Base-by-base conservation (phyloP, 2,329 filamentous ascomycete genomes). In the Nothomitra cinnamomea region DNA sequence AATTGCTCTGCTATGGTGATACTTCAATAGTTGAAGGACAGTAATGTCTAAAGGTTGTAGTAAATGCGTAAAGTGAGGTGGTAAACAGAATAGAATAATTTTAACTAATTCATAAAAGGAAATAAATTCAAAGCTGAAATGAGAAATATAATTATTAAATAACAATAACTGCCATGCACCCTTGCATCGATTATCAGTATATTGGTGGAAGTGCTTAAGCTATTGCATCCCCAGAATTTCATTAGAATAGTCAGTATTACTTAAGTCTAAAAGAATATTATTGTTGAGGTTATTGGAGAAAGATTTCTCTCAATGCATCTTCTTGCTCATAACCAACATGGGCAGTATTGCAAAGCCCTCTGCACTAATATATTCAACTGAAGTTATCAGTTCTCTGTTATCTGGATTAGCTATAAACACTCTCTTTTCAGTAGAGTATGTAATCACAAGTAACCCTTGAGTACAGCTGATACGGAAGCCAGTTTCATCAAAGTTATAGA, bases 21-120 rank as follows among this genome's bases (percentile, higher is more conserved):
- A 55, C 41, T 59, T 59, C 42, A 57, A 60, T 6, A 51, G 58
- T 52, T 60, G 56, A 36, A 60, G 59, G 8, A 58, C 28, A 21
- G 47, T 54, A 6, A 60, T 57, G 45, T 53, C 38, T 6, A 53
- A 19, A 24, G 25, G 51, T 19, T 53, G 51, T 45, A 53, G 13
- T 12, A 53, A 17, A 24, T 57, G 56, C 36, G 49, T 56, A 7
- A 43, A 35, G 51, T 58, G 56, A 17, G 53, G 43, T 1, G 56
- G 53, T 19, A 57, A 40, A 22, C 24, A 17, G 28, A 55, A 57
- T 6, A 24, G 45, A 28, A 53, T 54, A 28, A 58, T 52, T 15
- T 55, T 53, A 22, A 53, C 8, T 2, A 42, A 17, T 8, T 58
- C 49, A 28, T 17, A 53, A 22, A 3, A 55, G 5, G 41, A 12